Evolutionary conservation across 1,284 basidiomycete genomes (phyloP).

Genomic region (Ustilago crameri): DNA sequence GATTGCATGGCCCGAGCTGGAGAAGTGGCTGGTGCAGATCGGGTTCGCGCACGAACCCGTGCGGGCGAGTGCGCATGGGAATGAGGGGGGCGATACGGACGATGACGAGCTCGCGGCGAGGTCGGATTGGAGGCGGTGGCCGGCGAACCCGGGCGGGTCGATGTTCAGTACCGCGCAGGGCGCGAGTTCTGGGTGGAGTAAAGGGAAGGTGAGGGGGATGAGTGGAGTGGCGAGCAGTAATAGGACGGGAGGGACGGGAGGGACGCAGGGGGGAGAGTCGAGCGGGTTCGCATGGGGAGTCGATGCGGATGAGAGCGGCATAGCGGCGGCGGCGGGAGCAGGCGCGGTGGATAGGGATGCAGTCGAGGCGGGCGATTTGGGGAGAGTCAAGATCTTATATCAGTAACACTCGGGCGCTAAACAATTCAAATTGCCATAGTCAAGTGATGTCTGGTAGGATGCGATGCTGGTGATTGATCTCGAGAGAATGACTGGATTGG

Average conservation of each 20-base stretch:
- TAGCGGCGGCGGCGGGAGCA: constrained; percentile 6
- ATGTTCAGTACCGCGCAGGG: constrained; percentile 13
- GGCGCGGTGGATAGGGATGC: constrained; percentile 31
- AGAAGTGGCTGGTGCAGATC: constrained; percentile 75
- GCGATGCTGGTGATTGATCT: no score
- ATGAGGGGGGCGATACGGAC: constrained; percentile 22
- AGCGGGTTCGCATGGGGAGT: constrained; percentile 40
- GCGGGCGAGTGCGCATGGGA: neutral
- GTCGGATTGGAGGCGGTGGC: constrained; percentile 25
- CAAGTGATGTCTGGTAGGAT: no score
- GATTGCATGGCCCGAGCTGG: constrained; percentile 83
- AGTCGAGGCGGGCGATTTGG: constrained; percentile 44
- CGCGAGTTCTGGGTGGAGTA: constrained; percentile 45
- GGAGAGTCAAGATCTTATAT: constrained; percentile 37
- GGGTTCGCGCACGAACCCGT: constrained; percentile 20
- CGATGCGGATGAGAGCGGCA: constrained; percentile 36
- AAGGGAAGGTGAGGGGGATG: constrained; percentile 15
- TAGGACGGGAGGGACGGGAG: constrained; percentile 6
- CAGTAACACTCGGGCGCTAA: constrained; percentile 14
- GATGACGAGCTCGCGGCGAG: constrained; percentile 29
- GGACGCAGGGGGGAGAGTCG: constrained; percentile 3
- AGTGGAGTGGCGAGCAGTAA: constrained; percentile 17
- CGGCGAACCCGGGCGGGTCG: constrained; percentile 2
- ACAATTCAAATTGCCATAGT: neutral
- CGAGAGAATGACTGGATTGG: no score